Conservation (phyloP, 2,329 filamentous ascomycete genomes). For the Pestalotiopsis sp. region DNA sequence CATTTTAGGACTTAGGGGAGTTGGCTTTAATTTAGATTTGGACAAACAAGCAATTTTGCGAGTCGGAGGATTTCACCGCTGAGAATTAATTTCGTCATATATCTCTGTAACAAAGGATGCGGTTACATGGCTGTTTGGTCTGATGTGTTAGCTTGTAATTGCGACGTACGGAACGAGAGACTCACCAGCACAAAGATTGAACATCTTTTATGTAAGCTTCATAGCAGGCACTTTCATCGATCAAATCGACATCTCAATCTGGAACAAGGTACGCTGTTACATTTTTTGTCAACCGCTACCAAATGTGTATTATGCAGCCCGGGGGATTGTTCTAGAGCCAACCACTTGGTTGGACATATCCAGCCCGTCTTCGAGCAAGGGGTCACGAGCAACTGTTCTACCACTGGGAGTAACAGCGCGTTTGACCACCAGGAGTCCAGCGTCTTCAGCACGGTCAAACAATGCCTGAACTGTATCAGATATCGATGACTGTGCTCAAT, state of each 20-base stretch:
- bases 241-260: background rate
- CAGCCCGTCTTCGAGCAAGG: conserved; percentile 4
- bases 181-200: too few species aligned
- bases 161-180: too few species aligned
- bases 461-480: background rate
- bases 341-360: conserved; percentile 17
- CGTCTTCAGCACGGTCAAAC: background rate
- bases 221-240: too few species aligned
- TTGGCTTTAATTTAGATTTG: background rate
- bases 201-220: too few species aligned
- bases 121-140: too few species aligned
- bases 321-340: conserved; percentile 1
- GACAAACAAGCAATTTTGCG: background rate
- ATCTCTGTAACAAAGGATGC: too few species aligned
- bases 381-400: conserved; percentile 11
- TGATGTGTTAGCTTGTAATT: too few species aligned
- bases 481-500: background rate
- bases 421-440: conserved; percentile 14
- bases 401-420: conserved; percentile 14
- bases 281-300: conserved; percentile 8
- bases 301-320: conserved; percentile 10
- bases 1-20: background rate
- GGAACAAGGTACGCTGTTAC: conserved; percentile 7
- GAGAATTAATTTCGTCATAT: background rate
- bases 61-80: background rate